A percentile compares a stretch with the other conserved stretches of the same genome.
Conservation (phyloP, 2,329 filamentous ascomycete species). For the Fusarium hainanense region DNA sequence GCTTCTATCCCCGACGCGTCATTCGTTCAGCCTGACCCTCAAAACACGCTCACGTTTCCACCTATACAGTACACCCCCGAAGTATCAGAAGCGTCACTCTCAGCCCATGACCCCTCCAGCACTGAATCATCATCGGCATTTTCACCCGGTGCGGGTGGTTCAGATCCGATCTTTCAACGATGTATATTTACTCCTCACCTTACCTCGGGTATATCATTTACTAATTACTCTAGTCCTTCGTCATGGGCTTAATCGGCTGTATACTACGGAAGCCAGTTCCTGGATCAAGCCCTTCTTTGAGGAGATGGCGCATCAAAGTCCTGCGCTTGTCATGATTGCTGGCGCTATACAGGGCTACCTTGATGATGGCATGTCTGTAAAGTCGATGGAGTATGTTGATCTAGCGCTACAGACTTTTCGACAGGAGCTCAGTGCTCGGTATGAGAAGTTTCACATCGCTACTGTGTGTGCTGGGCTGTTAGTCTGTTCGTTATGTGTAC, state of each 20-base stretch:
- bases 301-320: slow-evolving; percentile 42
- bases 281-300: slow-evolving; percentile 42
- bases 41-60: not conserved
- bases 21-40: not conserved
- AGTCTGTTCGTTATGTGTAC: slow-evolving; percentile 39
- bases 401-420: slow-evolving; percentile 40
- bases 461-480: slow-evolving; percentile 40
- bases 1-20: slow-evolving; percentile 32
- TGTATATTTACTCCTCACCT: slow-evolving; percentile 22
- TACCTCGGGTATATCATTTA: not conserved
- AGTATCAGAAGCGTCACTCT: slow-evolving; percentile 6
- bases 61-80: not conserved
- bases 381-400: slow-evolving; percentile 41
- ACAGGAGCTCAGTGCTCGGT: slow-evolving; percentile 27
- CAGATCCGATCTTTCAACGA: slow-evolving; percentile 35
- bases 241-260: slow-evolving; percentile 35
- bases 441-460: slow-evolving; percentile 32
- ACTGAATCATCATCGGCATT: slow-evolving; percentile 11
- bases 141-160: slow-evolving; percentile 23
- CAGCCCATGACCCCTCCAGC: slow-evolving; percentile 20
- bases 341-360: slow-evolving; percentile 41
- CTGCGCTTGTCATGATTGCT: slow-evolving; percentile 34
- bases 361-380: slow-evolving; percentile 39
- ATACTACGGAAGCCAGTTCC: slow-evolving; percentile 37
- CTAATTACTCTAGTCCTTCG: slow-evolving; percentile 28